A percentile compares a stretch with the other conserved stretches of the same genome.
Evolutionary conservation across 345 rosid genomes (phyloP).

Genomic region (Geranium rotundifolium): DNA sequence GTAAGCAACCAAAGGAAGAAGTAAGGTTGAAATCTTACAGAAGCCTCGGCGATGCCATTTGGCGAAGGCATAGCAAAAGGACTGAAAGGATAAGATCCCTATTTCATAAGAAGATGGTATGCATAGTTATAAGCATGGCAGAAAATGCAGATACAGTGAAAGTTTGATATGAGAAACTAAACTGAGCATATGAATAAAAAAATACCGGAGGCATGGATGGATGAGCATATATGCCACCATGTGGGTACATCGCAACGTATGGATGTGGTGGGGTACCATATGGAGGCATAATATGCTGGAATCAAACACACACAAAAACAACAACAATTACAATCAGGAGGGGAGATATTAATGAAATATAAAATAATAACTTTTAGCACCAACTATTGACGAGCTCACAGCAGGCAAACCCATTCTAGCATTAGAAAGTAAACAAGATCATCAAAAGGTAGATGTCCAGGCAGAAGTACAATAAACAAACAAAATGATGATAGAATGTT

Average conservation of each 20-base stretch:
- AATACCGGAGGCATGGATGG: constrained; percentile 90
- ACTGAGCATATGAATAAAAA: constrained; percentile 10
- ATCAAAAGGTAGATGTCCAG: no score
- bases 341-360: not conserved
- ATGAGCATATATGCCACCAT: constrained; percentile 90
- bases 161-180: constrained; percentile 8
- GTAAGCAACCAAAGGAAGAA: not conserved
- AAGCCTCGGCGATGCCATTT: constrained; percentile 76
- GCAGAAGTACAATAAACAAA: no score
- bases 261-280: constrained; percentile 99
- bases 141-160: constrained; percentile 4
- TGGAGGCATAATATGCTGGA: constrained; percentile 97
- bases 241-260: constrained; percentile 97
- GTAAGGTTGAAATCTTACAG: constrained; percentile 33
- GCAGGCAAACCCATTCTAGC: no score
- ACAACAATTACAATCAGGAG: not conserved
- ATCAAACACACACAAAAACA: not conserved
- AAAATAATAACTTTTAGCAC: not conserved
- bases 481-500: no score
- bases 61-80: constrained; percentile 96
- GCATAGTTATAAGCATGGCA: constrained; percentile 3
- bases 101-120: not conserved
- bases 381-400: not conserved
- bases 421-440: no score
- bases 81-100: constrained; percentile 97